Base-by-base conservation (phyloP, 176 grass and related monocot species). In the Coix lacrymajobi region DNA sequence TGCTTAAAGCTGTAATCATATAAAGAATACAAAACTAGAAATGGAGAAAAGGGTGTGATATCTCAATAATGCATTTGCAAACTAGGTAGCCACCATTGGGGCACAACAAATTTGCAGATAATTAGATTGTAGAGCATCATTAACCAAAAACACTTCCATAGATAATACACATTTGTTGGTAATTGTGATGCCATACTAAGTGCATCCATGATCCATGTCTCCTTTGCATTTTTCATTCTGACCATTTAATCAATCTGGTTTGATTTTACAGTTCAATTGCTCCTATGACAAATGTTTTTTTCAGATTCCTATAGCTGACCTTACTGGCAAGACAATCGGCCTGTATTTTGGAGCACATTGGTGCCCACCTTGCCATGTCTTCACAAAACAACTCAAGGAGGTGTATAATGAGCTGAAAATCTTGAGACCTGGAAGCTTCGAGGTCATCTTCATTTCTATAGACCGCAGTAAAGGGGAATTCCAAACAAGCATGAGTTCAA, bases 291-390 rank as follows among this genome's bases (percentile, higher is more conserved):
- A 25, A 66, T 73, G 14, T 32, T 78, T 61, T 60, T 81, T 79
- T 56, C 71, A 89, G 83, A 36, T 67, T 83, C 46, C 45, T 24
- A 86, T 83, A 86, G 29, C 56, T 32, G 48, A 88, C 22, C 86
- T 89, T 32, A 24, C 34, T 48, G 90, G 90, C n/a, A 92, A 85
- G 80, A 92, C 60, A n/a, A 4, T 92, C 2, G 83, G 86, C 20
- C 73, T 92, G 57, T 92, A 92, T 40, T 92, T 89, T 14, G 86
- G 86, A 26, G 90, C 90, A 63, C 79, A 79, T 46, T 92, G 90
- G 90, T 92, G 90, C 83, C 90, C 90, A 33, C 90, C 86, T 28
- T 92, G 79, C 30, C 32, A 49, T 32, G 22, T 62, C 25, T 89
- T 92, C 81, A 89, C 83, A 6, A 73, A 76, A 43, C 77, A 71